Conservation (phyloP, 129 eudicot species). For the Oenanthe sinensis region DNA sequence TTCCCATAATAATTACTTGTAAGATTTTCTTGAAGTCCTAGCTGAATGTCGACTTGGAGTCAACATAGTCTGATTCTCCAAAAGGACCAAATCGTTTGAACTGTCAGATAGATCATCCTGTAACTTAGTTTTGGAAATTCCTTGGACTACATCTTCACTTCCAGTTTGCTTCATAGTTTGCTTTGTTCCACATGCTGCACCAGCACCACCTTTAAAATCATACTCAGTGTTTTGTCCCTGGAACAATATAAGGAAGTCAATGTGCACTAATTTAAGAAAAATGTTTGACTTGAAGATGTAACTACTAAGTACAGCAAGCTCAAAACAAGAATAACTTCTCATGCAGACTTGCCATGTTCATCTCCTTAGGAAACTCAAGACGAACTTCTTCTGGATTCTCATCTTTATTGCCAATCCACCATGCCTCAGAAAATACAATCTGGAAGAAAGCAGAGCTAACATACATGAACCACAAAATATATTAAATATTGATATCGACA, state of each 20-base stretch:
- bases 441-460: constrained; percentile 21
- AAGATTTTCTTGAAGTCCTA: constrained; percentile 58
- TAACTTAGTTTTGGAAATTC: constrained; percentile 28
- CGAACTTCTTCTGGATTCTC: constrained; percentile 80
- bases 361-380: constrained; percentile 70
- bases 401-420: constrained; percentile 89
- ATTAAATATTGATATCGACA: too few species aligned
- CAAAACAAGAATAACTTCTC: constrained; percentile 4
- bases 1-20: constrained; percentile 39
- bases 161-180: constrained; percentile 21
- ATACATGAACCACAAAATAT: not conserved
- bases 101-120: constrained; percentile 42
- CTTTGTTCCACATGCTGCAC: constrained; percentile 38
- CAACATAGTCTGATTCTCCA: constrained; percentile 24
- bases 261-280: not conserved
- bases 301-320: not conserved
- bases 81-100: constrained; percentile 14
- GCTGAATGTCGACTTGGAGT: constrained; percentile 71
- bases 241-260: constrained; percentile 13
- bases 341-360: constrained; percentile 40
- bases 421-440: constrained; percentile 92
- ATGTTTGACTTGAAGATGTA: not conserved
- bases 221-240: constrained; percentile 48
- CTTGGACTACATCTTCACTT: constrained; percentile 23
- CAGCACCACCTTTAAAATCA: constrained; percentile 92